A percentile compares a stretch with the other conserved stretches of the same genome.
These are phyloP conservation scores for Apiotrichum siamense DNA, from an alignment of 1,284 basidiomycete species.

Conservation along the genomic window DNA sequence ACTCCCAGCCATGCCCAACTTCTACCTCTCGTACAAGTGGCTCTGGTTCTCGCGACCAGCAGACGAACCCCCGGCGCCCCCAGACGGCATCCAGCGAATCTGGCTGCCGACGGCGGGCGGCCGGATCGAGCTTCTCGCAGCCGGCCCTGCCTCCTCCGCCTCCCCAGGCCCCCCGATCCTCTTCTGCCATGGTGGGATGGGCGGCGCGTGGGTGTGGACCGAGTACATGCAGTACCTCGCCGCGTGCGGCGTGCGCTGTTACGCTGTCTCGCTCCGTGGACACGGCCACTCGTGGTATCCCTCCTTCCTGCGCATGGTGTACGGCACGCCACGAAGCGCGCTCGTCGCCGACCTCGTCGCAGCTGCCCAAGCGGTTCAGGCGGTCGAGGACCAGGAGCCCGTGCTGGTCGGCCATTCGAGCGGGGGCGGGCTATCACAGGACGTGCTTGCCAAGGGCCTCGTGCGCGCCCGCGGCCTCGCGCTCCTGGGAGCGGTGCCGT, in stretches of 20 bases:
- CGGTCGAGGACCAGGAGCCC: neutral
- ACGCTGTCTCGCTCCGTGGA: constrained; percentile 7
- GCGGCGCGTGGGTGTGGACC: constrained; percentile 11
- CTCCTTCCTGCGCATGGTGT: constrained; percentile 6
- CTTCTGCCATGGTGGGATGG: constrained; percentile 13
- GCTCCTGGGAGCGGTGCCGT: constrained; percentile 4
- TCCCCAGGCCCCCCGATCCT: neutral
- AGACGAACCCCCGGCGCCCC: neutral
- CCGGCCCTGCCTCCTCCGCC: neutral
- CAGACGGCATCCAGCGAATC: constrained; percentile 2
- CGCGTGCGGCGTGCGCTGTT: neutral
- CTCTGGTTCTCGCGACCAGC: constrained; percentile 7
- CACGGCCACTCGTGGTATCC: constrained; percentile 11
- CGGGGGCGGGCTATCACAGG: constrained; percentile 10
- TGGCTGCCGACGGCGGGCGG: constrained; percentile 6
- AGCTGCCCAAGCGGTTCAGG: neutral
- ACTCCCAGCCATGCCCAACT: constrained; percentile 1
- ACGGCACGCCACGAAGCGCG: neutral
- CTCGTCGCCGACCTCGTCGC: constrained; percentile 6
- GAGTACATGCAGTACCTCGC: constrained; percentile 12
- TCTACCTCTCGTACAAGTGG: constrained; percentile 4
- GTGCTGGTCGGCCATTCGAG: constrained; percentile 10
- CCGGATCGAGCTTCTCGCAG: constrained; percentile 5
- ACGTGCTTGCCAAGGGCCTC: neutral
- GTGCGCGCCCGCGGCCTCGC: constrained; percentile 1